phyloP scores from a whole-genome alignment of 2,329 filamentous ascomycete genomes.

The Raffaelea ambrosiae region DNA sequence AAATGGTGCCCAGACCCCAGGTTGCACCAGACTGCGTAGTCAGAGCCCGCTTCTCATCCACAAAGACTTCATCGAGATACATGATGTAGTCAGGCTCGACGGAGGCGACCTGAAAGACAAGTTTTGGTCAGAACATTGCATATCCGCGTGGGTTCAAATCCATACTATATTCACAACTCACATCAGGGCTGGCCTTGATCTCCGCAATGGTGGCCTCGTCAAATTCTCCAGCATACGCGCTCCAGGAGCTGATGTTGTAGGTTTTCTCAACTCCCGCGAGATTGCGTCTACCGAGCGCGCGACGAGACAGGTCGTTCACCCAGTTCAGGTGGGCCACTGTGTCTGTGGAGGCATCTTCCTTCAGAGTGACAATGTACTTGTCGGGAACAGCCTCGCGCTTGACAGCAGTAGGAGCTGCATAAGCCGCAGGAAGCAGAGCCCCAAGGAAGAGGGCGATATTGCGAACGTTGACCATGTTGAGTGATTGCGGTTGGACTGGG shows the following conservation, averaged over 20 bases:
- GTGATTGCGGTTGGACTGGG: too few relatives aligned
- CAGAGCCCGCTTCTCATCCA: not conserved
- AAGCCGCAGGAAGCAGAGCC: conserved; percentile 1
- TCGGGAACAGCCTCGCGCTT: not conserved
- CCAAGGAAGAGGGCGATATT: conserved; percentile 4
- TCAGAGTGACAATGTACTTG: conserved; percentile 5
- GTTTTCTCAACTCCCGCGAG: conserved; percentile 22
- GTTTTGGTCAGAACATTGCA: not conserved
- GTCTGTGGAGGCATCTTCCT: not conserved
- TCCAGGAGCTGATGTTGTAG: conserved; percentile 23
- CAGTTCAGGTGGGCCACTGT: conserved; percentile 20
- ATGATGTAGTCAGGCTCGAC: conserved; percentile 19
- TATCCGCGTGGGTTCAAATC: not conserved
- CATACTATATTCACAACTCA: not conserved
- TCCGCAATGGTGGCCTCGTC: conserved; percentile 29
- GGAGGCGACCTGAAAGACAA: conserved; percentile 21
- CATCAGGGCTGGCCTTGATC: conserved; percentile 25
- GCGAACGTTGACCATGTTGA: conserved; percentile 1
- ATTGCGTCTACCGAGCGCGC: conserved; percentile 19
- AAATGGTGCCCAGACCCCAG: conserved; percentile 21
- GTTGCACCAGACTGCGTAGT: conserved; percentile 8
- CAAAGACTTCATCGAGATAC: conserved; percentile 17
- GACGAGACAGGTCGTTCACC: conserved; percentile 22
- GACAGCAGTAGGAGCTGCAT: not conserved
- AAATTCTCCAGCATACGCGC: conserved; percentile 35